A percentile compares a stretch with the other conserved stretches of the same genome.
Evolutionary conservation across 371 early-diverging fungal genomes (phyloP).

Genomic region (Nematocida sp.): DNA sequence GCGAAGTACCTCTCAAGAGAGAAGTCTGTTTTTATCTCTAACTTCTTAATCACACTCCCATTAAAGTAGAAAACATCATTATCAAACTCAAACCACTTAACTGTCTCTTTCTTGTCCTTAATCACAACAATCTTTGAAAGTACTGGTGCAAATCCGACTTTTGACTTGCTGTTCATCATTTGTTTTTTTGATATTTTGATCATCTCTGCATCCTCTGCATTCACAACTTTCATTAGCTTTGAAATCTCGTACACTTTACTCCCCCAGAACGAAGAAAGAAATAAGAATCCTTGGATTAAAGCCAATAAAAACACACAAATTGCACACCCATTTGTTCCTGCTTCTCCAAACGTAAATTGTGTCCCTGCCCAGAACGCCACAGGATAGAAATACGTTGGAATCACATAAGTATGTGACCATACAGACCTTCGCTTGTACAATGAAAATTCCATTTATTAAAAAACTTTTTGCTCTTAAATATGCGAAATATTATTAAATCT

Average conservation of each 20-base stretch:
- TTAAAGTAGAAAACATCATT: conserved; percentile 37
- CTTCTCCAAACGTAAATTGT: conserved; percentile 32
- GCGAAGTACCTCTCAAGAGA: background rate
- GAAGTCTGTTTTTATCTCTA: conserved; percentile 16
- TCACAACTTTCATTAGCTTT: conserved; percentile 2
- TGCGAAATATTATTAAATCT: background rate
- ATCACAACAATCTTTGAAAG: background rate
- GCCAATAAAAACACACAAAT: conserved; percentile 27
- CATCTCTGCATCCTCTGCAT: conserved; percentile 4
- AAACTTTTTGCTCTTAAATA: background rate
- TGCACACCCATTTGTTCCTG: conserved; percentile 1
- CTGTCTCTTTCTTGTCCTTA: background rate
- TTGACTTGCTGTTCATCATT: background rate
- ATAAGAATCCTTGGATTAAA: conserved; percentile 40
- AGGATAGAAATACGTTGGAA: conserved; percentile 31
- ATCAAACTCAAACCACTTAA: conserved; percentile 47
- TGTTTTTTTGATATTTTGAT: background rate
- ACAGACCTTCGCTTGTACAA: conserved; percentile 29
- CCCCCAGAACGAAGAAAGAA: conserved; percentile 48
- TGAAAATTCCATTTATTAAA: conserved; percentile 33
- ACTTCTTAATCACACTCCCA: background rate
- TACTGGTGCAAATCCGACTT: conserved; percentile 24
- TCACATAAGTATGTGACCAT: conserved; percentile 30
- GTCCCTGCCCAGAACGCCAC: conserved; percentile 9
- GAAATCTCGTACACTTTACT: conserved; percentile 21